A percentile compares a stretch with the other conserved stretches of the same genome.
Evolutionary conservation across 768 basidiomycete genomes (phyloP).

Genomic region (Mycena galericulata): DNA sequence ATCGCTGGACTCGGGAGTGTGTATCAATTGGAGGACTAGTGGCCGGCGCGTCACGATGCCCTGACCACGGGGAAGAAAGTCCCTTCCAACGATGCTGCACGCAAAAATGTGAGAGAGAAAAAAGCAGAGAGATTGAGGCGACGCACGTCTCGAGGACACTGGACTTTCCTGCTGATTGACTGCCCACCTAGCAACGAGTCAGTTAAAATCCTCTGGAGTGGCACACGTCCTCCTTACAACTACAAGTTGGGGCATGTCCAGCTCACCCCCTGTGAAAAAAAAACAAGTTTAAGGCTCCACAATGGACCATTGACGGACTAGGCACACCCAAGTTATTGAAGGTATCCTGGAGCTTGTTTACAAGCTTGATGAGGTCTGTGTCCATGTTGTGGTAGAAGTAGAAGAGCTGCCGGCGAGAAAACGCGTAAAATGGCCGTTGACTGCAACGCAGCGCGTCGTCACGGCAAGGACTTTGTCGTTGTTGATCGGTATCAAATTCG

Average conservation of each 20-base stretch:
- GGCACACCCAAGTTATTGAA: slow-evolving; percentile 86
- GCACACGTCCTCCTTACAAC: slow-evolving; percentile 68
- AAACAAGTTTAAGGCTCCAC: slow-evolving; percentile 31
- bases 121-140: slow-evolving; percentile 25
- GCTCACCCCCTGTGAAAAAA: slow-evolving; percentile 75
- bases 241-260: slow-evolving; percentile 93
- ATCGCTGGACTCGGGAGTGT: slow-evolving; percentile 78
- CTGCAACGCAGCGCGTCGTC: slow-evolving; percentile 29
- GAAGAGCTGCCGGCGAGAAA: slow-evolving; percentile 11
- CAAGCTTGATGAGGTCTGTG: slow-evolving; percentile 91
- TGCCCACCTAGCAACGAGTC: slow-evolving; percentile 77
- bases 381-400: slow-evolving; percentile 70
- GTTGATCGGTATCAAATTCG: not conserved
- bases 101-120: slow-evolving; percentile 8
- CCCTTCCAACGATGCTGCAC: slow-evolving; percentile 90
- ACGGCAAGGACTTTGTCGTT: slow-evolving; percentile 27
- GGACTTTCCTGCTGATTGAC: slow-evolving; percentile 97
- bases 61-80: slow-evolving; percentile 88
- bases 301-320: slow-evolving; percentile 23
- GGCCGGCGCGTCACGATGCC: slow-evolving; percentile 98
- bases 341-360: slow-evolving; percentile 95
- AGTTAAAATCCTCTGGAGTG: not conserved
- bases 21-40: slow-evolving; percentile 94
- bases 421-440: slow-evolving; percentile 21
- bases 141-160: slow-evolving; percentile 95